These are phyloP conservation scores for Petrea volubilis DNA, from an alignment of 257 asterid genomes.

Conservation along the genomic window DNA sequence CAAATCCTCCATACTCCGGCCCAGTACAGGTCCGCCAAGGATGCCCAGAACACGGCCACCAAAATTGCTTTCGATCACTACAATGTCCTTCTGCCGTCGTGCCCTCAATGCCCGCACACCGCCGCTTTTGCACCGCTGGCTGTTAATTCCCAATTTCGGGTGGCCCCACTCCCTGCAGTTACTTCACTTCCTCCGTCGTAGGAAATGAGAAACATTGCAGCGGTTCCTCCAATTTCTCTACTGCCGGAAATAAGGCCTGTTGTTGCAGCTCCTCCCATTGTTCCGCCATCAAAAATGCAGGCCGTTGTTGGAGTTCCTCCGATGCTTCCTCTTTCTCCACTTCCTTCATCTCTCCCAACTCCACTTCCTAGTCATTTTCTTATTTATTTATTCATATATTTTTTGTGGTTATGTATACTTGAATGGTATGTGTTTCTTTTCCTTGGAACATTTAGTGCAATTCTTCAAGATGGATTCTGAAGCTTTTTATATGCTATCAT, in stretches of 20 bases:
- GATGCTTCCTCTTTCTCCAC: conserved; percentile 31
- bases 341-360: conserved; percentile 35
- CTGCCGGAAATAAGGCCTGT: not conserved
- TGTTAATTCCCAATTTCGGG: not conserved
- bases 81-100: not conserved
- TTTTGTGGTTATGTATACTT: not conserved
- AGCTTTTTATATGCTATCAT: not conserved
- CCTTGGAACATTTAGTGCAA: not conserved
- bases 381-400: not conserved
- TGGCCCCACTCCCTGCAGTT: too few relatives aligned
- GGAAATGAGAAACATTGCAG: too few relatives aligned
- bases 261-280: not conserved
- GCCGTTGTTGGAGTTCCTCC: not conserved
- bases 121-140: not conserved
- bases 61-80: conserved; percentile 41
- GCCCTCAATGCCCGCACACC: not conserved
- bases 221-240: not conserved
- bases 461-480: not conserved
- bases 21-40: conserved; percentile 49
- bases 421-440: not conserved
- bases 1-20: conserved; percentile 40
- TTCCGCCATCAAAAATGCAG: conserved; percentile 6
- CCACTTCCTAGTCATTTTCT: conserved; percentile 31
- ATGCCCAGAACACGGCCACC: conserved; percentile 67
- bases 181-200: too few relatives aligned